A percentile compares a stretch with the other conserved stretches of the same genome.
Conservation (phyloP, 768 basidiomycete species). For the Terana coerulea region DNA sequence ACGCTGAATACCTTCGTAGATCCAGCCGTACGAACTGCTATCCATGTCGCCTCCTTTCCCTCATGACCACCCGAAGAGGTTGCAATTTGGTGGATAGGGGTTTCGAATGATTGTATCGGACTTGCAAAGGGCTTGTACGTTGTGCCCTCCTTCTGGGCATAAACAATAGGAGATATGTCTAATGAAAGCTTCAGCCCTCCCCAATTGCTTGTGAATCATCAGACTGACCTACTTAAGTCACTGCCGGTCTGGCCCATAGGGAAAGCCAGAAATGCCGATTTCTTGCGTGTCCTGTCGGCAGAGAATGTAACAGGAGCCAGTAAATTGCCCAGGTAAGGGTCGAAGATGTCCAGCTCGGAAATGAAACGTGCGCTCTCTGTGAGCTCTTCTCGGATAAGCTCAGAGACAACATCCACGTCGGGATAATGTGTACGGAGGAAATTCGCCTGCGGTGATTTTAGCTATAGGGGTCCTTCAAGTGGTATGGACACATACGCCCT, state of each 20-base stretch:
- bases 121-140: slow-evolving; percentile 38
- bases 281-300: slow-evolving; percentile 18
- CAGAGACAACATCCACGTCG: slow-evolving; percentile 69
- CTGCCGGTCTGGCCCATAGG: slow-evolving; percentile 58
- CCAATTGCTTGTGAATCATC: too few species aligned
- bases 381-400: slow-evolving; percentile 58
- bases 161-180: slow-evolving; percentile 51
- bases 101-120: slow-evolving; percentile 48
- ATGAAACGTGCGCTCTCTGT: slow-evolving; percentile 38
- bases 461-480: neutral
- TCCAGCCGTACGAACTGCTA: slow-evolving; percentile 20
- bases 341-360: slow-evolving; percentile 39
- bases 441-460: slow-evolving; percentile 45
- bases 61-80: slow-evolving; percentile 18
- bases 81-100: slow-evolving; percentile 64
- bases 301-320: slow-evolving; percentile 39
- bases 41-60: neutral
- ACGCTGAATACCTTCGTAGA: neutral
- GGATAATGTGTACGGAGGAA: slow-evolving; percentile 70
- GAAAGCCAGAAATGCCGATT: slow-evolving; percentile 43
- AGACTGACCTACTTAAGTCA: slow-evolving; percentile 60
- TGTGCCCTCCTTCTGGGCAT: slow-evolving; percentile 22
- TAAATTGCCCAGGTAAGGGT: slow-evolving; percentile 55
- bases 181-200: too few species aligned
- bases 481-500: slow-evolving; percentile 47